Evolutionary conservation across 164 flowering plant genomes (phyloP).

Genomic region (Aristolochia contorta): DNA sequence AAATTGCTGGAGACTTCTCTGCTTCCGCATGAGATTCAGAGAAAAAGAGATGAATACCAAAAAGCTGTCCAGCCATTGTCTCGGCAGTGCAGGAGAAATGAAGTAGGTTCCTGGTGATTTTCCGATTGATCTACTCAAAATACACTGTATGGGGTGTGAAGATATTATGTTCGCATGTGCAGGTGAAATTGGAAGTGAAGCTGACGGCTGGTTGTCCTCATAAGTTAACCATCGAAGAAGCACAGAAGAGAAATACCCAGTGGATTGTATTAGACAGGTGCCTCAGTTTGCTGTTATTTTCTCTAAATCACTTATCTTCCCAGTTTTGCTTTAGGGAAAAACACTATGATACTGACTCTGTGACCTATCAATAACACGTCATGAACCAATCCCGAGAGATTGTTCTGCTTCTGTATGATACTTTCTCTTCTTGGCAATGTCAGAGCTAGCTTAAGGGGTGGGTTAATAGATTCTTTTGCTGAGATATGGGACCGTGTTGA

Average conservation of each 20-base stretch:
- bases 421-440: too few relatives aligned
- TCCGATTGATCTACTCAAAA: background rate
- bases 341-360: too few relatives aligned
- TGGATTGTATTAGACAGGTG: conserved; percentile 47
- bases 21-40: conserved; percentile 31
- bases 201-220: conserved; percentile 34
- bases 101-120: conserved; percentile 13
- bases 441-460: too few relatives aligned
- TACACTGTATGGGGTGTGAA: background rate
- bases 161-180: conserved; percentile 3
- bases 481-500: too few relatives aligned
- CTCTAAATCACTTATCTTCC: too few relatives aligned
- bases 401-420: too few relatives aligned
- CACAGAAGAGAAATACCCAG: conserved; percentile 24
- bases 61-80: conserved; percentile 32
- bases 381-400: too few relatives aligned
- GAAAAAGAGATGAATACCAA: conserved; percentile 32
- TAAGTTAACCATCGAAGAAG: conserved; percentile 29
- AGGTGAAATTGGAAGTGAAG: conserved; percentile 44
- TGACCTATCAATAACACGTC: too few relatives aligned
- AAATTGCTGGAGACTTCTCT: conserved; percentile 3
- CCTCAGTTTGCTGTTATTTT: background rate
- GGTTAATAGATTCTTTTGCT: too few relatives aligned
- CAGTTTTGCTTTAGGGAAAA: too few relatives aligned
- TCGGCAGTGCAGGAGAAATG: conserved; percentile 31